Conservation (phyloP, 768 basidiomycete species). For the Chiua virens region DNA sequence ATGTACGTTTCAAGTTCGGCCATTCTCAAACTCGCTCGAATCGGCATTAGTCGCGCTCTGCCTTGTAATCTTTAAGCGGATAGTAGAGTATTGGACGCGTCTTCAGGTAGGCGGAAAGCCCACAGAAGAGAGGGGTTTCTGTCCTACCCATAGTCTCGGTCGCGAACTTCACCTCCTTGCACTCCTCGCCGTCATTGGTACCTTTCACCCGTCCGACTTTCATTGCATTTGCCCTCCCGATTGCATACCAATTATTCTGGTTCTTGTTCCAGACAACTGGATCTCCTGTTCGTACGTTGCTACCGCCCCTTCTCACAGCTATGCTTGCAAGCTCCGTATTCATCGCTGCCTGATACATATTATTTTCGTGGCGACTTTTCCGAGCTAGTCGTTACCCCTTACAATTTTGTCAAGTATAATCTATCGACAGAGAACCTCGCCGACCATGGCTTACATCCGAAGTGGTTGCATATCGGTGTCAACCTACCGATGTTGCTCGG, state of each 20-base stretch:
- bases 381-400: slow-evolving; percentile 32
- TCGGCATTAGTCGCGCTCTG: slow-evolving; percentile 31
- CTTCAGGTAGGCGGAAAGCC: slow-evolving; percentile 1
- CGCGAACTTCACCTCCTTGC: slow-evolving; percentile 27
- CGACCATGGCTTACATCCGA: slow-evolving; percentile 40
- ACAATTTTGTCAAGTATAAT: slow-evolving; percentile 40
- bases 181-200: slow-evolving; percentile 27
- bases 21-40: slow-evolving; percentile 42
- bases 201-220: slow-evolving; percentile 40
- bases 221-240: slow-evolving; percentile 32
- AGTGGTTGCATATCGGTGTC: slow-evolving; percentile 39
- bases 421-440: slow-evolving; percentile 36
- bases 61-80: slow-evolving; percentile 24
- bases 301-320: slow-evolving; percentile 25
- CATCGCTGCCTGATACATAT: slow-evolving; percentile 30
- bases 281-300: slow-evolving; percentile 15
- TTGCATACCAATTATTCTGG: slow-evolving; percentile 27
- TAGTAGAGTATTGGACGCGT: slow-evolving; percentile 6
- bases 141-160: not conserved
- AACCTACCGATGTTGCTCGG: slow-evolving; percentile 42
- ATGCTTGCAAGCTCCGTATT: slow-evolving; percentile 11
- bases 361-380: slow-evolving; percentile 31
- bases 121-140: not conserved
- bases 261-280: slow-evolving; percentile 7
- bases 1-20: slow-evolving; percentile 38